Evolutionary conservation across 2,329 filamentous ascomycete genomes (phyloP).

Genomic region (Monosporascus sp.): DNA sequence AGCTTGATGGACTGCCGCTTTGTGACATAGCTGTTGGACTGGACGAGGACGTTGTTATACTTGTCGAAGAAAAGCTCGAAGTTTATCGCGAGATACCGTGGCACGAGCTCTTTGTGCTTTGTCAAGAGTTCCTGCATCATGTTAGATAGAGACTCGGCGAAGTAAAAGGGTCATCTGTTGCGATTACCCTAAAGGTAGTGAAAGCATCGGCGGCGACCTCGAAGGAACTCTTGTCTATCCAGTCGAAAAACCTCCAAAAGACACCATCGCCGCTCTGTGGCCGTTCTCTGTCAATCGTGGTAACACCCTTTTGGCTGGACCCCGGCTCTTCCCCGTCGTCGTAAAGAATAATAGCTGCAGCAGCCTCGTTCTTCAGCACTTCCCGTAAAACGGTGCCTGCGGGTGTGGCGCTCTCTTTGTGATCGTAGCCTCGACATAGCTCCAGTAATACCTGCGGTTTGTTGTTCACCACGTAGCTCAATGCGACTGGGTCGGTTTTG

Average conservation of each 20-base stretch:
- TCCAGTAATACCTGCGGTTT: conserved; percentile 83
- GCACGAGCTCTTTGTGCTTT: conserved; percentile 86
- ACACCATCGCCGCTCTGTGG: conserved; percentile 75
- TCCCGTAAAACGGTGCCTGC: conserved; percentile 87
- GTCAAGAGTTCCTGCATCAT: conserved; percentile 75
- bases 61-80: conserved; percentile 89
- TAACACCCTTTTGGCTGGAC: conserved; percentile 69
- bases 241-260: conserved; percentile 96
- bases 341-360: conserved; percentile 86
- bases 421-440: conserved; percentile 82
- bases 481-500: conserved; percentile 71
- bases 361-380: conserved; percentile 81
- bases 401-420: conserved; percentile 85
- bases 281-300: conserved; percentile 68
- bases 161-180: background rate
- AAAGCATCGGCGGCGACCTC: conserved; percentile 97
- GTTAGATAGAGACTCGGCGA: conserved; percentile 8
- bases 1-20: conserved; percentile 98
- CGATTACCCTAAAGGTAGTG: conserved; percentile 79
- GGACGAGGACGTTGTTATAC: conserved; percentile 83
- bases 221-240: conserved; percentile 95
- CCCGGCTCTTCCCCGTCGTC: conserved; percentile 72
- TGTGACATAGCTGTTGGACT: conserved; percentile 93
- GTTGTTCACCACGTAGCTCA: conserved; percentile 83
- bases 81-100: conserved; percentile 80